Percentiles rank a stretch among this genome's conserved stretches.
phyloP scores from a whole-genome alignment of 345 rosid genomes.

The Alliaria petiolata region DNA sequence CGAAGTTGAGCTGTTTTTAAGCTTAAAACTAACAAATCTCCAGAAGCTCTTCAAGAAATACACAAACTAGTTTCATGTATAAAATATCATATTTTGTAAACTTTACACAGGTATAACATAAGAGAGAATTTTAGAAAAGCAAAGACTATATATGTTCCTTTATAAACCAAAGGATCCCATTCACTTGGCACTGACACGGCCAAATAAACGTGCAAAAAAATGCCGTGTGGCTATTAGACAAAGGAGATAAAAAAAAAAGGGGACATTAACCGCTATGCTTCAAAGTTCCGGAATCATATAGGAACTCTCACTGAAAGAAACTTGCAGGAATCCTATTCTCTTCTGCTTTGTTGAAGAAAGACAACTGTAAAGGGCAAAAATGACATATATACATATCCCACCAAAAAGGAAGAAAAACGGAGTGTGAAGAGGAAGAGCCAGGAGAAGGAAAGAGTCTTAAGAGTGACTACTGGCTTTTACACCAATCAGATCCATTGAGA shows the following conservation, averaged over 20 bases:
- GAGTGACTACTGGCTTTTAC: background rate
- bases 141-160: background rate
- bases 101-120: background rate
- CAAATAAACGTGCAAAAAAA: background rate
- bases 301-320: slow-evolving; percentile 7
- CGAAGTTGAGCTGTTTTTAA: background rate
- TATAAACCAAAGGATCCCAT: slow-evolving; percentile 4
- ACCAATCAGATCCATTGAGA: background rate
- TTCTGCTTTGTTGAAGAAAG: slow-evolving; percentile 19
- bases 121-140: slow-evolving; percentile 4
- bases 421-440: background rate
- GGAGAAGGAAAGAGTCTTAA: background rate
- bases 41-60: slow-evolving; percentile 2
- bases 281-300: slow-evolving; percentile 12
- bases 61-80: slow-evolving; percentile 10
- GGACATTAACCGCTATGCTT: slow-evolving; percentile 21
- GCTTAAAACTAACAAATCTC: background rate
- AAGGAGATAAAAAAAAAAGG: background rate
- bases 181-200: slow-evolving; percentile 9
- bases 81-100: background rate
- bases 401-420: background rate
- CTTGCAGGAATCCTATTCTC: slow-evolving; percentile 30
- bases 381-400: background rate
- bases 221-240: slow-evolving; percentile 8
- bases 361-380: slow-evolving; percentile 13